Evolutionary conservation across 129 eudicot species (phyloP).

Genomic region (Lonicera japonica): DNA sequence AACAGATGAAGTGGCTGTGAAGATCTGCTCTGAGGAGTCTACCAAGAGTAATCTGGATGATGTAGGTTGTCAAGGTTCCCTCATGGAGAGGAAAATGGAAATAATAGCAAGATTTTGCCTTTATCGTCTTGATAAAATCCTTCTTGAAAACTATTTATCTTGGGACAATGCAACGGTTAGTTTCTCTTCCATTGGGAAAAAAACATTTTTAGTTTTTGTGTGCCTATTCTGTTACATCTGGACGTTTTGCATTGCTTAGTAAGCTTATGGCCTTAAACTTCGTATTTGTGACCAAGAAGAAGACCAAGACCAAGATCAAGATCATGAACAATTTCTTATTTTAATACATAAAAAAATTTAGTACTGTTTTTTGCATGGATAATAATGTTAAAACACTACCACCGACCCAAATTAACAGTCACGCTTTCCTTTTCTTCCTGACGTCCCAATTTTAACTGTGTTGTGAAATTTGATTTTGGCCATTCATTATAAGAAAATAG

Average conservation of each 20-base stretch:
- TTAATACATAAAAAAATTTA: no score
- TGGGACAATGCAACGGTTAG: conserved; percentile 81
- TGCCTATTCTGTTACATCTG: background rate
- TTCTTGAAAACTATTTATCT: conserved; percentile 49
- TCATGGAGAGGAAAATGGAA: conserved; percentile 33
- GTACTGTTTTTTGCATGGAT: no score
- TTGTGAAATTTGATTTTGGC: no score
- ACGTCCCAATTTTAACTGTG: background rate
- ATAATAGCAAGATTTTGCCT: conserved; percentile 64
- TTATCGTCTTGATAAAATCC: conserved; percentile 51
- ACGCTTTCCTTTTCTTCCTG: no score
- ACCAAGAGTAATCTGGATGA: conserved; percentile 10
- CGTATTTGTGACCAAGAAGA: no score
- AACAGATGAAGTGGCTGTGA: conserved; percentile 33
- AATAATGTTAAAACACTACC: no score
- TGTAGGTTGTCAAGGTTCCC: conserved; percentile 1
- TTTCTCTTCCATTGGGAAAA: conserved; percentile 5
- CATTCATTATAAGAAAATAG: no score
- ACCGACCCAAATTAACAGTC: no score
- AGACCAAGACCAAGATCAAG: no score
- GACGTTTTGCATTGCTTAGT: background rate
- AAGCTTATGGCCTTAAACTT: no score
- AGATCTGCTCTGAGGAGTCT: conserved; percentile 29
- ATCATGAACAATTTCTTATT: no score
- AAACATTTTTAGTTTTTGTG: background rate